These are phyloP conservation scores for Heterococcus sp. DNA, from an alignment of 108 stramenopile genomes.

Conservation along the genomic window DNA sequence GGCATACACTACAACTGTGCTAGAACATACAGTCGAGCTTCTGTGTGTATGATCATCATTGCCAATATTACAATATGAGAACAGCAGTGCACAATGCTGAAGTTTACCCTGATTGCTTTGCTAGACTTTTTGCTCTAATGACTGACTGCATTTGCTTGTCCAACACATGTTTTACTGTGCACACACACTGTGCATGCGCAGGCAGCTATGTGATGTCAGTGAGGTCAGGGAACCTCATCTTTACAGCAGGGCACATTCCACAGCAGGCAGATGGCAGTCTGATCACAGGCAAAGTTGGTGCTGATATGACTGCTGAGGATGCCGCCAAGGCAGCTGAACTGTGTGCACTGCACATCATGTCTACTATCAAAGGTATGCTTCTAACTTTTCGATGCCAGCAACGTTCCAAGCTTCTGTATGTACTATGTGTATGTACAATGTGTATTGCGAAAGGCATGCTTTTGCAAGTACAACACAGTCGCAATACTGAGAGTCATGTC, in stretches of 20 bases:
- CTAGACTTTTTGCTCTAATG: too few relatives aligned
- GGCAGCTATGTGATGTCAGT: constrained; percentile 21
- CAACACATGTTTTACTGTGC: background rate
- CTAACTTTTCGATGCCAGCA: too few relatives aligned
- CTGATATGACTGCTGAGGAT: constrained; percentile 32
- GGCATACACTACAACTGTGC: too few relatives aligned
- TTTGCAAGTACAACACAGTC: too few relatives aligned
- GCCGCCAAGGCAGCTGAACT: too few relatives aligned
- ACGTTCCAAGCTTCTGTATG: too few relatives aligned
- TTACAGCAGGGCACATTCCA: constrained; percentile 46
- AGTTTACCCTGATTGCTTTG: background rate
- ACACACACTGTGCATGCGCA: background rate
- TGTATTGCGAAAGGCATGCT: too few relatives aligned
- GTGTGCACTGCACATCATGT: constrained; percentile 50
- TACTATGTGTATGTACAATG: too few relatives aligned
- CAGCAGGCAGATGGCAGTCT: constrained; percentile 34
- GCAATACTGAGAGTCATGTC: too few relatives aligned
- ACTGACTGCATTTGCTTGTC: too few relatives aligned
- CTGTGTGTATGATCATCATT: background rate
- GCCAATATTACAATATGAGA: too few relatives aligned
- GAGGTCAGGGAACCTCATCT: constrained; percentile 20
- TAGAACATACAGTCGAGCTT: too few relatives aligned
- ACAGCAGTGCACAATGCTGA: background rate
- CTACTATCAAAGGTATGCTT: constrained; percentile 48
- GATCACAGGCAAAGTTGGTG: constrained; percentile 40